Evolutionary conservation across 768 basidiomycete species (phyloP).

Genomic region (Leucosporidium yakuticum): DNA sequence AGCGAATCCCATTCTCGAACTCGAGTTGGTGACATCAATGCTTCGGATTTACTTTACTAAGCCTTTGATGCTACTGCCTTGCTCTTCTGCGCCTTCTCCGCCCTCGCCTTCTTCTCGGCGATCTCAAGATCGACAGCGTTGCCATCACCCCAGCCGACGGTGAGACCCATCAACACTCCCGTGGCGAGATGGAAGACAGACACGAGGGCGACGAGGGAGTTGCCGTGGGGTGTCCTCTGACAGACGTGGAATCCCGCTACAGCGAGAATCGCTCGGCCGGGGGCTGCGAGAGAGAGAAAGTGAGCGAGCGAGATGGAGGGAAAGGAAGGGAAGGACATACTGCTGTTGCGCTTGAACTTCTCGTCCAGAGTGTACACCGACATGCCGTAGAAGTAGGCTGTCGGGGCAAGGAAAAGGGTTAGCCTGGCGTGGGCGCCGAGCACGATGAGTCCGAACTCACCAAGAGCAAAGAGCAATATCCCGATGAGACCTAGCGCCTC

Average conservation of each 20-base stretch:
- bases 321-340: conserved; percentile 7
- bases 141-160: conserved; percentile 25
- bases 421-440: too few species aligned
- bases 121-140: conserved; percentile 24
- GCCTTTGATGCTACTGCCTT: not conserved
- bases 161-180: conserved; percentile 13
- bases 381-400: conserved; percentile 12
- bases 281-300: not conserved
- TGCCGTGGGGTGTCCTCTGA: not conserved
- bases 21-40: too few species aligned
- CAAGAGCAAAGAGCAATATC: too few species aligned
- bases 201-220: conserved; percentile 12
- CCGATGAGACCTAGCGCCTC: too few species aligned
- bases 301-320: too few species aligned
- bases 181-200: conserved; percentile 2
- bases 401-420: too few species aligned
- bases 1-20: too few species aligned
- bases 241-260: conserved; percentile 1
- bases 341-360: conserved; percentile 22
- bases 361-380: conserved; percentile 18
- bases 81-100: not conserved
- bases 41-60: too few species aligned
- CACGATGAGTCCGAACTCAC: too few species aligned
- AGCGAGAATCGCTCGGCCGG: conserved; percentile 11
- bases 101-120: too few species aligned